Percentiles rank a stretch among this genome's conserved stretches.
phyloP scores from a whole-genome alignment of 495 filamentous ascomycete genomes.

The Trichoderma erinaceum region DNA sequence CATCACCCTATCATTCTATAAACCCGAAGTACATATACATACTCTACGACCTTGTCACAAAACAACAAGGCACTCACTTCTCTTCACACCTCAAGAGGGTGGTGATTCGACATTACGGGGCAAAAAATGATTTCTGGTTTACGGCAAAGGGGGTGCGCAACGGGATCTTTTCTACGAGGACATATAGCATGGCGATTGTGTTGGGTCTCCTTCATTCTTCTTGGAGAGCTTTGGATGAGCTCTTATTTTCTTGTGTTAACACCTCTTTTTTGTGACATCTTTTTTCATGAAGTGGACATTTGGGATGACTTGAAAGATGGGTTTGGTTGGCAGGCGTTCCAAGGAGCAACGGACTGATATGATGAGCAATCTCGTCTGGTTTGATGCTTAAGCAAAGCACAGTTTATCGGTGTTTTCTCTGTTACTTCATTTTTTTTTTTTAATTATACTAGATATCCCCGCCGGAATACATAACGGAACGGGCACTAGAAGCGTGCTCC shows the following conservation, averaged over 20 bases:
- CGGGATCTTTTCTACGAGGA: background rate
- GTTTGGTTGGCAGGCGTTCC: conserved; percentile 9
- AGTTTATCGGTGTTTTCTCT: background rate
- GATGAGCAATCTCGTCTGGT: conserved; percentile 3
- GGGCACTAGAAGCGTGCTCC: conserved; percentile 10
- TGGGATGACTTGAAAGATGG: conserved; percentile 9
- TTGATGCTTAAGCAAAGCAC: conserved; percentile 3
- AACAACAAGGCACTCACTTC: background rate
- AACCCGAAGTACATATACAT: conserved; percentile 9
- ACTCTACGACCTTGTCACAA: background rate
- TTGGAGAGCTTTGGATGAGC: conserved; percentile 5
- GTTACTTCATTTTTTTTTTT: background rate
- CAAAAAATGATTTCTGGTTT: conserved; percentile 9
- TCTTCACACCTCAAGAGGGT: background rate
- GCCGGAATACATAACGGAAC: background rate
- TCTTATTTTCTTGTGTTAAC: conserved; percentile 2
- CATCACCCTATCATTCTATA: background rate
- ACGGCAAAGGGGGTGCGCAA: background rate
- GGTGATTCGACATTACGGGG: background rate
- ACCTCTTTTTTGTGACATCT: background rate
- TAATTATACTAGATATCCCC: conserved; percentile 10
- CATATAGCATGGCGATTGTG: conserved; percentile 11
- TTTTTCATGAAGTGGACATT: conserved; percentile 2
- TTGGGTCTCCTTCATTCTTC: conserved; percentile 9
- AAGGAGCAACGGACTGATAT: conserved; percentile 13